A percentile compares a stretch with the other conserved stretches of the same genome.
These are phyloP conservation scores for Rugosomyces carneus DNA, from an alignment of 1,284 basidiomycete genomes.

Conservation along the genomic window DNA sequence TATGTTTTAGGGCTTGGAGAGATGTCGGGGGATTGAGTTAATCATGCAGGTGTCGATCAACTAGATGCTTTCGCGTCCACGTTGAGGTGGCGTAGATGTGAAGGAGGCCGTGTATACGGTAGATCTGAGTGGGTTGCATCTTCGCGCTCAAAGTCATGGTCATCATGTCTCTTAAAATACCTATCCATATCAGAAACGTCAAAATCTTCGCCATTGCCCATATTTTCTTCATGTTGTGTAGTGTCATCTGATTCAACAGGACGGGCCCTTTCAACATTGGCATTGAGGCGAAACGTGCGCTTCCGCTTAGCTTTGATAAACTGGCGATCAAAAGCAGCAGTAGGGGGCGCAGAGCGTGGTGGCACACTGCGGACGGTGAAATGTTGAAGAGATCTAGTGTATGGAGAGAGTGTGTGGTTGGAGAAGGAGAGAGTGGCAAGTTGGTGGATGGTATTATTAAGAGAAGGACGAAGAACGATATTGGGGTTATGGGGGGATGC, in stretches of 20 bases:
- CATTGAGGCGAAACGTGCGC: constrained; percentile 62
- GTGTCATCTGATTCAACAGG: constrained; percentile 11
- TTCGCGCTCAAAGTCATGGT: constrained; percentile 11
- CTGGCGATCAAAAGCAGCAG: constrained; percentile 33
- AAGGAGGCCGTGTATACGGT: neutral
- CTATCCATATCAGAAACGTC: constrained; percentile 71
- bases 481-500: constrained; percentile 38
- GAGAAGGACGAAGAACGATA: constrained; percentile 63
- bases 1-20: neutral
- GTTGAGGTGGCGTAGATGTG: constrained; percentile 3
- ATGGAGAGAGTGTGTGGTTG: constrained; percentile 88
- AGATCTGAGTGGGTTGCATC: constrained; percentile 2
- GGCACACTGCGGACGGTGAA: constrained; percentile 87
- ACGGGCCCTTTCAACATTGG: constrained; percentile 20
- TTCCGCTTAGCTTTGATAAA: constrained; percentile 74
- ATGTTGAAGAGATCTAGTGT: constrained; percentile 82
- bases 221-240: constrained; percentile 2
- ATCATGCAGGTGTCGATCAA: no score
- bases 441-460: constrained; percentile 74
- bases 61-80: neutral
- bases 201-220: constrained; percentile 35
- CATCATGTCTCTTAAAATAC: constrained; percentile 59
- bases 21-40: neutral
- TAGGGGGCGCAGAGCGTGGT: constrained; percentile 31
- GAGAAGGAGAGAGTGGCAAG: constrained; percentile 79